Evolutionary conservation across 2,329 filamentous ascomycete species (phyloP), one percentile per base, ranked within the genome.

Genomic region (Alternaria angustiovoidea): DNA sequence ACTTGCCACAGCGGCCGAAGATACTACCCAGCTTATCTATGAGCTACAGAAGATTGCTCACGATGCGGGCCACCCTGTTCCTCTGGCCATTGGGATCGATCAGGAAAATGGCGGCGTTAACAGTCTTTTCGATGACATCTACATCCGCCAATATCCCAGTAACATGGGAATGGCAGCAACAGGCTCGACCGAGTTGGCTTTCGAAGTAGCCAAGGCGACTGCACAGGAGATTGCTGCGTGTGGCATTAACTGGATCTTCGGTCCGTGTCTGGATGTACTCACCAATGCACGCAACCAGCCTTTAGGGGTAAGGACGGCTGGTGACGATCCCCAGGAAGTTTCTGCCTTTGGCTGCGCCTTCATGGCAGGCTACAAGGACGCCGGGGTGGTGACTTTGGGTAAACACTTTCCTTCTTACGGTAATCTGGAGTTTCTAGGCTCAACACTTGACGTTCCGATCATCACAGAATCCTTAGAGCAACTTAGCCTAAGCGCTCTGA

Each of bases 41-140:
- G 93, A 98, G 74, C 84, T 99, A 44, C 95, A 99, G 79, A 93
- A 89, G 51, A 94, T 96, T 74, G 95, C 95, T 38, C 91, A 92
- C 74, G 87, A 96, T 79, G 91, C 94, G 61, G 94, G 94, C 20
- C 94, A 98, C 78, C 90, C 91, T 3, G 90, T 94, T 3, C 95
- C 95, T 2, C 82, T 99, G 18, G 84, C 96, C 55, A 97, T 99
- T 70, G 94, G 91, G 39, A 83, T 98, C 38, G 95, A 98, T 75
- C 95, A 99, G 77, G 95, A 99, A 78, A 98, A 99, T 87, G 95
- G 95, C 65, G 94, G 94, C 3, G 94, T 97, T 77, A 98, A 97
- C 81, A 97, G 93, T 80, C 86, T 98, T 2, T 97, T 96, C 73
- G 94, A 98, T 77, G 93, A 97, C 70, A 92, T 95, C 73, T 95